Conservation (phyloP, 2,329 filamentous ascomycete genomes). For the Talaromyces sp. region DNA sequence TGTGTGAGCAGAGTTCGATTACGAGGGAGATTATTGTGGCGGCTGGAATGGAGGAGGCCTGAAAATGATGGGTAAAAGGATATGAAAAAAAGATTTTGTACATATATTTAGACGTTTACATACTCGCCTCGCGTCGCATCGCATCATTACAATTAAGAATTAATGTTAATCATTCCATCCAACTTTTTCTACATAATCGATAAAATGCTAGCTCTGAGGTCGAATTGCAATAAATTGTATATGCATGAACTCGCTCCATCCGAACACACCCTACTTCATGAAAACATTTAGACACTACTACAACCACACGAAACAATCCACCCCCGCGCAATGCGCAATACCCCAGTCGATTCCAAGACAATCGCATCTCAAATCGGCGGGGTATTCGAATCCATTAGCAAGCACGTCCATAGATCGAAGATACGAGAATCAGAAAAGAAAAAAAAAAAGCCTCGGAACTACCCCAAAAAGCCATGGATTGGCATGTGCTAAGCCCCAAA, state of each 20-base stretch:
- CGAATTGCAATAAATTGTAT: too few species aligned
- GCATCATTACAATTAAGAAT: background rate
- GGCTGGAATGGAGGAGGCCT: background rate
- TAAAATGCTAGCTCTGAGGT: too few species aligned
- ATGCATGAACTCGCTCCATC: too few species aligned
- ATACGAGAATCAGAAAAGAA: background rate
- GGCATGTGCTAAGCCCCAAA: background rate
- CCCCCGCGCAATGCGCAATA: background rate
- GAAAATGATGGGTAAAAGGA: background rate
- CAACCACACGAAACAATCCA: background rate
- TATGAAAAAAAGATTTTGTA: background rate
- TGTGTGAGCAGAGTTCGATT: constrained; percentile 83
- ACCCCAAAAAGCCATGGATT: background rate
- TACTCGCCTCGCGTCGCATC: background rate
- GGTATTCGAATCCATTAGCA: background rate
- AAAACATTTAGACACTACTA: too few species aligned
- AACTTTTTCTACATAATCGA: too few species aligned
- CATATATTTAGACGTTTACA: background rate
- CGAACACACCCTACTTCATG: too few species aligned
- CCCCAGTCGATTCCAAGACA: background rate
- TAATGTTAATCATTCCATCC: background rate
- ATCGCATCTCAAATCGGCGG: background rate
- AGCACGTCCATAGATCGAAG: background rate
- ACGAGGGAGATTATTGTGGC: constrained; percentile 32
- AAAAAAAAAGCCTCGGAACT: background rate